Percentiles rank a stretch among this genome's conserved stretches.
Evolutionary conservation across 2,329 filamentous ascomycete species (phyloP).

Genomic region (Paradendryphiella salina): DNA sequence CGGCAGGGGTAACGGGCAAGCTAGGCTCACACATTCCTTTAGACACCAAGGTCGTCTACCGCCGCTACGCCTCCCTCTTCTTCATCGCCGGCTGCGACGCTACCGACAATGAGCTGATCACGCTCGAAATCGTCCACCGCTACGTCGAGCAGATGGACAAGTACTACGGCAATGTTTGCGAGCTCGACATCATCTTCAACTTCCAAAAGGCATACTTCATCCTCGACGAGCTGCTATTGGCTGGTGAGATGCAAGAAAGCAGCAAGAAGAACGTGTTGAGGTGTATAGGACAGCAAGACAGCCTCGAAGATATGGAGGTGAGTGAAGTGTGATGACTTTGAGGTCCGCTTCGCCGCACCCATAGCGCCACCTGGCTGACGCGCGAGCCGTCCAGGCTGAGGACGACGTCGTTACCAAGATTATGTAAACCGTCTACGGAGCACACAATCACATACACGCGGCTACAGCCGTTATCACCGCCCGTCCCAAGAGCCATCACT

Average conservation of each 20-base stretch:
- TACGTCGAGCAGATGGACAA: constrained; percentile 99
- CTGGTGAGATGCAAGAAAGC: constrained; percentile 96
- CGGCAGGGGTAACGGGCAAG: constrained; percentile 18
- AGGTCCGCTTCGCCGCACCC: constrained; percentile 23
- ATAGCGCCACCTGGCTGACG: constrained; percentile 49
- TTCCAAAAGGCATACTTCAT: constrained; percentile 99
- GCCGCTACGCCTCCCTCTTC: constrained; percentile 97
- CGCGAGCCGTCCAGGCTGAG: constrained; percentile 67
- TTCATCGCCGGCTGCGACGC: constrained; percentile 97
- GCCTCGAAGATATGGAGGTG: constrained; percentile 98
- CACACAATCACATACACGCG: constrained; percentile 15
- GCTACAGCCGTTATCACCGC: constrained; percentile 18
- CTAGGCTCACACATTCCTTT: constrained; percentile 35
- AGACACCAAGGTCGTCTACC: constrained; percentile 99
- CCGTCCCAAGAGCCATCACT: constrained; percentile 28
- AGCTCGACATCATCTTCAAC: constrained; percentile 99
- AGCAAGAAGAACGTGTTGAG: constrained; percentile 98
- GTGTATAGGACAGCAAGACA: constrained; percentile 96
- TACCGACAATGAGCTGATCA: constrained; percentile 98
- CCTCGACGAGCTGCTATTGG: constrained; percentile 90
- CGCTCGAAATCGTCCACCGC: constrained; percentile 96
- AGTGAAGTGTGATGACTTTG: constrained; percentile 51
- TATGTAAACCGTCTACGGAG: constrained; percentile 59
- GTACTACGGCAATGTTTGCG: constrained; percentile 99
- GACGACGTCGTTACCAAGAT: constrained; percentile 84